Evolutionary conservation across 2,329 filamentous ascomycete species (phyloP), one percentile per base, ranked within the genome.

Genomic region (Stagonosporopsis tanaceti): DNA sequence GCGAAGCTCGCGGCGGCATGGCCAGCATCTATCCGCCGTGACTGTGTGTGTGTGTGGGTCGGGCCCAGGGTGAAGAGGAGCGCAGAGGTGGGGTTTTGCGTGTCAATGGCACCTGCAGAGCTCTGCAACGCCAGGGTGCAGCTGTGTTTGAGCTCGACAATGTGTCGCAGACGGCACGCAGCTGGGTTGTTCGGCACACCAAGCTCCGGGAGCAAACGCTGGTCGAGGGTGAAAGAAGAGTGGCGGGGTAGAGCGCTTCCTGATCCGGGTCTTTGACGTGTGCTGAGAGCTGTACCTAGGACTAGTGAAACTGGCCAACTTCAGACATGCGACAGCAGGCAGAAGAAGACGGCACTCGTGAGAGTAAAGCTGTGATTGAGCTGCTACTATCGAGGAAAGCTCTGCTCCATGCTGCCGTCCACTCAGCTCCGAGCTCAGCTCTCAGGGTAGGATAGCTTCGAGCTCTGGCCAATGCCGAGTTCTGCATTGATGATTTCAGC

Each of bases 1-100:
- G 84, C 67, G 91, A 89, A 71, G 90, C 87, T 85, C 92, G 88
- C 53, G 92, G 92, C 81, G 93, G 93, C 93, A 97, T 97, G 80
- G 80, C 82, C 77, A 82, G 78, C 79, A 80, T 79, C 69, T 76
- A 76, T 65, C 41, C 56, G 50, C 45, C 15, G 42, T 46, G 54
- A 47, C 54, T 57, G 42, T 44, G 38, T 41, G 50, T 24, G 50
- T 24, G 50, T 27, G 54, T 34, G 53, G 44, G 46, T 44, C 28
- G 47, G 46, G 46, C 56, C 46, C 30, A 11, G 42, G 28, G 12
- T 42, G 38, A 37, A 50, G 50, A 40, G 27, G 30, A 41, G 41
- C 28, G 46, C 30, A 42, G 32, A 37, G 37, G 47, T n/a, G 48
- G 42, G 27, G 47, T 35, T 20, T 39, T 32, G 53, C 41, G 57